Conservation (phyloP, 2,329 filamentous ascomycete genomes). For the Penicillium brasilianum region DNA sequence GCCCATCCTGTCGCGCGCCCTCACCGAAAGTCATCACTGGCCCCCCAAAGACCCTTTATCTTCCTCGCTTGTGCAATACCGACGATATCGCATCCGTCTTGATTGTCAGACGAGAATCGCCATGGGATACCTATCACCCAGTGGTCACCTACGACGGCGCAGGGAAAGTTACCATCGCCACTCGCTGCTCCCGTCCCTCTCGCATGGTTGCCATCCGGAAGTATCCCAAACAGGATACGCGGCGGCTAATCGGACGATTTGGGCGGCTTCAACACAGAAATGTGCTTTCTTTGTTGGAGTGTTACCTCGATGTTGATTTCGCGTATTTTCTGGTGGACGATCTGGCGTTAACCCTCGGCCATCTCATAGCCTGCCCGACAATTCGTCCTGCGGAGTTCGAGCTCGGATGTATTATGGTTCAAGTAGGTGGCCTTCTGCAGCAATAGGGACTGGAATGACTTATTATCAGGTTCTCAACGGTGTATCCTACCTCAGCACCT, state of each 20-base stretch:
- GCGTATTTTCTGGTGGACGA: slow-evolving; percentile 5
- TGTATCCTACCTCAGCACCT: no score
- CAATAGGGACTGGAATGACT: not conserved
- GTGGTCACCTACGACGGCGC: slow-evolving; percentile 21
- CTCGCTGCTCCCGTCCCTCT: slow-evolving; percentile 10
- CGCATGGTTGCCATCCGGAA: slow-evolving; percentile 22
- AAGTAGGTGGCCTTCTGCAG: slow-evolving; percentile 1
- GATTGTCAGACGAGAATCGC: slow-evolving; percentile 21
- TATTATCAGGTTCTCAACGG: slow-evolving; percentile 10
- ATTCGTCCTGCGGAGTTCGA: slow-evolving; percentile 7
- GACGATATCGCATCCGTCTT: not conserved
- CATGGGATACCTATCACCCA: slow-evolving; percentile 24
- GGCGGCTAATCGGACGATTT: slow-evolving; percentile 9
- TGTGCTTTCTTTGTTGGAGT: slow-evolving; percentile 3
- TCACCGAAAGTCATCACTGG: not conserved
- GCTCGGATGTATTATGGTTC: slow-evolving; percentile 10
- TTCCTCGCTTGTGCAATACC: not conserved
- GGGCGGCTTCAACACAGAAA: slow-evolving; percentile 8
- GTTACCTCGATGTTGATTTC: slow-evolving; percentile 4
- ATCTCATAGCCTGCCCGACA: not conserved
- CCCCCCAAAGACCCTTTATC: slow-evolving; percentile 3
- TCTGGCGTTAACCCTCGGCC: slow-evolving; percentile 2
- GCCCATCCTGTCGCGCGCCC: not conserved
- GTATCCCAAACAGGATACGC: slow-evolving; percentile 6
- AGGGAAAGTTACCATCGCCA: slow-evolving; percentile 19